phyloP scores from a whole-genome alignment of 2,329 filamentous ascomycete genomes.

The Pestalotiopsis sp. region DNA sequence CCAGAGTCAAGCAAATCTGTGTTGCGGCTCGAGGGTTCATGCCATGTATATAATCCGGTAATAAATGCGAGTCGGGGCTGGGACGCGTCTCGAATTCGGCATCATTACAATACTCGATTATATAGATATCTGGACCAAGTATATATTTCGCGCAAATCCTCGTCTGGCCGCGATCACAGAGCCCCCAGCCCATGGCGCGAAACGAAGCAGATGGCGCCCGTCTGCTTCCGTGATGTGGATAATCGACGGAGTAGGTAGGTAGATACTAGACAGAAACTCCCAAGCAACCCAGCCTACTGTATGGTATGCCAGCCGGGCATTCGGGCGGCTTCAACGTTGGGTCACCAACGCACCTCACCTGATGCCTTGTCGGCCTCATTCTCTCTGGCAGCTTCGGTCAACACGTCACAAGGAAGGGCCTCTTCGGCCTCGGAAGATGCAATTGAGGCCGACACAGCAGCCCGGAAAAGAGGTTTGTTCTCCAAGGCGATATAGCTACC shows the following conservation, averaged over 20 bases:
- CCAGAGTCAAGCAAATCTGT: not conserved
- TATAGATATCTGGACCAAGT: not conserved
- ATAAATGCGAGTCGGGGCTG: not conserved
- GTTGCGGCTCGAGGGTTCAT: not conserved
- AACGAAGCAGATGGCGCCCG: not conserved
- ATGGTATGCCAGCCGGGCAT: not conserved
- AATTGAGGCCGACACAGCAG: not conserved
- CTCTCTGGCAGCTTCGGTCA: not conserved
- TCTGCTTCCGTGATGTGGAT: not conserved
- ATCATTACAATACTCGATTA: not conserved
- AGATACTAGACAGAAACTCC: not conserved
- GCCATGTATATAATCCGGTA: not conserved
- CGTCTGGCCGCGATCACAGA: not conserved
- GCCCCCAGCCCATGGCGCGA: not conserved
- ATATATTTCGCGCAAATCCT: not conserved
- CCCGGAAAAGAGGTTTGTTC: too few species aligned
- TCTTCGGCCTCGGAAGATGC: not conserved
- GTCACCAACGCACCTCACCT: constrained; percentile 1
- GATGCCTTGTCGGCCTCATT: not conserved
- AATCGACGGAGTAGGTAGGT: not conserved
- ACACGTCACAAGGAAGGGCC: not conserved
- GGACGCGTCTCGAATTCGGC: not conserved
- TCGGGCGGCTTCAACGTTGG: not conserved
- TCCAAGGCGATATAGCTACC: too few species aligned
- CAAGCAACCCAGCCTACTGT: not conserved